Percentiles rank a stretch among this genome's conserved stretches.
phyloP scores from a whole-genome alignment of 345 rosid genomes.

The Lenwebbia sp. region DNA sequence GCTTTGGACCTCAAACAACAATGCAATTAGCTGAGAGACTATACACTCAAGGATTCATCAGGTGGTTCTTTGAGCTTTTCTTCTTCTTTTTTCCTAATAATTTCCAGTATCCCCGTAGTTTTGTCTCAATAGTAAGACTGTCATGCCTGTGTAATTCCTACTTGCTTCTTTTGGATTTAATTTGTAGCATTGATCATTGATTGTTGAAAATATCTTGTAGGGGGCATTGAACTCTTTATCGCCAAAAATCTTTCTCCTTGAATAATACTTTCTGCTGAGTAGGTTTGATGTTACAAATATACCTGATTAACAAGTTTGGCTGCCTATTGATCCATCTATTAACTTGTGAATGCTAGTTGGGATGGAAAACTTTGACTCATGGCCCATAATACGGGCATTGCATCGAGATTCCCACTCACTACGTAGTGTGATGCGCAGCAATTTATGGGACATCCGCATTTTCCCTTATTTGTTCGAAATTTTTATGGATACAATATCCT shows the following conservation, averaged over 20 bases:
- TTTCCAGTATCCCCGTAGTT: background rate
- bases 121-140: background rate
- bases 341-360: background rate
- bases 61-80: constrained; percentile 23
- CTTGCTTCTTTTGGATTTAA: background rate
- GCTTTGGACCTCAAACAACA: constrained; percentile 86
- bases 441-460: background rate
- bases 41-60: constrained; percentile 88
- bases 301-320: background rate
- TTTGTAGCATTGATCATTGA: background rate
- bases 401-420: background rate
- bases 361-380: background rate
- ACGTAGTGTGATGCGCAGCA: background rate
- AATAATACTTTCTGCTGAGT: background rate
- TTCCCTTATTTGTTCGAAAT: background rate
- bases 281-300: background rate
- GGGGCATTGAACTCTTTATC: background rate
- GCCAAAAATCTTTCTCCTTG: background rate
- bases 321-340: background rate
- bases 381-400: background rate
- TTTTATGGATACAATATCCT: background rate
- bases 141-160: background rate
- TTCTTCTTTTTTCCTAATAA: background rate
- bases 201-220: background rate
- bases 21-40: constrained; percentile 92